Percentiles rank a stretch among this genome's conserved stretches.
phyloP scores from a whole-genome alignment of 805 yeast genomes.

The Hanseniaspora clermontiae region DNA sequence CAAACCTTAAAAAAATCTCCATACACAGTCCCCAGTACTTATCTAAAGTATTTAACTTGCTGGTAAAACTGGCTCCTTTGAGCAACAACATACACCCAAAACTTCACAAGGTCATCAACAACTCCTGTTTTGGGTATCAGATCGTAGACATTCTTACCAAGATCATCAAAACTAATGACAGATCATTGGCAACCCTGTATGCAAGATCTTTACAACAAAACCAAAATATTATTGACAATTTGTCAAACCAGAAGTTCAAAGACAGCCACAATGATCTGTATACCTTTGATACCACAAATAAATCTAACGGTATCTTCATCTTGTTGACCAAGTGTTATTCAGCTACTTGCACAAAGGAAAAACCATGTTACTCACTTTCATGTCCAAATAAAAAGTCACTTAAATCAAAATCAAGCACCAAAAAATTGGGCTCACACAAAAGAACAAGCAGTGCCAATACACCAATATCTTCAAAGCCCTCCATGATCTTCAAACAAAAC shows the following conservation, averaged over 20 bases:
- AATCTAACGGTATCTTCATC: constrained; percentile 84
- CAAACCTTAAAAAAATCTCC: constrained; percentile 35
- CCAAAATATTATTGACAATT: constrained; percentile 85
- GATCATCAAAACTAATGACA: constrained; percentile 77
- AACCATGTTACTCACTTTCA: constrained; percentile 83
- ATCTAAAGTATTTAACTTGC: constrained; percentile 69
- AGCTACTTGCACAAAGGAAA: constrained; percentile 85
- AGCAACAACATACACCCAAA: constrained; percentile 47
- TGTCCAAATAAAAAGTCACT: constrained; percentile 70
- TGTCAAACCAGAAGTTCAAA: constrained; percentile 83
- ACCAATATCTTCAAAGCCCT: constrained; percentile 3
- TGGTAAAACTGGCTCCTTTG: constrained; percentile 53
- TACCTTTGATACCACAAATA: constrained; percentile 43
- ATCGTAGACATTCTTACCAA: constrained; percentile 85
- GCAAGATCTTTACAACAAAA: constrained; percentile 93
- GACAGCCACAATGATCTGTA: constrained; percentile 82
- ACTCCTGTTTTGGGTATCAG: constrained; percentile 84
- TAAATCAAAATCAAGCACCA: constrained; percentile 88
- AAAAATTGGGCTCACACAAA: constrained; percentile 22
- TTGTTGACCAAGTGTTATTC: constrained; percentile 88
- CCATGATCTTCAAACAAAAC: constrained; percentile 43
- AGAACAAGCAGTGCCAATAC: constrained; percentile 8
- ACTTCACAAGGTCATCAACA: constrained; percentile 82
- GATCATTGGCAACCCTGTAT: constrained; percentile 74
- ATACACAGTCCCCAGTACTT: constrained; percentile 79